A percentile compares a stretch with the other conserved stretches of the same genome.
These are phyloP conservation scores for Termitomyces sp. DNA, from an alignment of 768 basidiomycete genomes.

Conservation along the genomic window DNA sequence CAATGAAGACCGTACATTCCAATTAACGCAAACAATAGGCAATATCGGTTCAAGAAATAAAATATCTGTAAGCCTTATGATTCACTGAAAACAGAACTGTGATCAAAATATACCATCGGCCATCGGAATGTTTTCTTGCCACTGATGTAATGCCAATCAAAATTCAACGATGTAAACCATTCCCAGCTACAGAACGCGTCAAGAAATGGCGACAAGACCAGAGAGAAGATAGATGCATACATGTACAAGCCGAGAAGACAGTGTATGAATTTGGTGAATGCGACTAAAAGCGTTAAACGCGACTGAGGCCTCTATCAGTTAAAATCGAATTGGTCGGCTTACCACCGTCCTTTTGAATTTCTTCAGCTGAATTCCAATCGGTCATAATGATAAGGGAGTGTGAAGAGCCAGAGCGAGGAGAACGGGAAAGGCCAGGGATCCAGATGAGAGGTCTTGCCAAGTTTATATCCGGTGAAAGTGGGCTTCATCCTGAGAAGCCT, in stretches of 20 bases:
- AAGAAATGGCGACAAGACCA: conserved; percentile 1
- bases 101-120: conserved; percentile 48
- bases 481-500: conserved; percentile 13
- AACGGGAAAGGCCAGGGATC: conserved; percentile 9
- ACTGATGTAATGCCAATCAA: conserved; percentile 59
- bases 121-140: conserved; percentile 56
- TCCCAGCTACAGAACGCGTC: conserved; percentile 48
- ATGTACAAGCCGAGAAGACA: conserved; percentile 55
- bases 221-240: conserved; percentile 26
- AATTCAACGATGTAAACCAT: conserved; percentile 54
- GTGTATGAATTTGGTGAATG: conserved; percentile 56
- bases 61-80: conserved; percentile 37
- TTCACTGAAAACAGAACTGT: background rate
- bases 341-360: conserved; percentile 46
- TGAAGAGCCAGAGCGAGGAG: conserved; percentile 12
- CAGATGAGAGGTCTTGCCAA: conserved; percentile 1
- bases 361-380: conserved; percentile 48
- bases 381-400: conserved; percentile 37
- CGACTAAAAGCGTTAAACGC: conserved; percentile 21
- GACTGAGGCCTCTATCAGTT: background rate
- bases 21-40: conserved; percentile 56
- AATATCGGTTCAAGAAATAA: conserved; percentile 69
- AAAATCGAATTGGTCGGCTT: conserved; percentile 10
- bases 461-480: conserved; percentile 18
- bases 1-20: conserved; percentile 50